Evolutionary conservation across 257 asterid species (phyloP).

Genomic region (Przewalskia tangutica): DNA sequence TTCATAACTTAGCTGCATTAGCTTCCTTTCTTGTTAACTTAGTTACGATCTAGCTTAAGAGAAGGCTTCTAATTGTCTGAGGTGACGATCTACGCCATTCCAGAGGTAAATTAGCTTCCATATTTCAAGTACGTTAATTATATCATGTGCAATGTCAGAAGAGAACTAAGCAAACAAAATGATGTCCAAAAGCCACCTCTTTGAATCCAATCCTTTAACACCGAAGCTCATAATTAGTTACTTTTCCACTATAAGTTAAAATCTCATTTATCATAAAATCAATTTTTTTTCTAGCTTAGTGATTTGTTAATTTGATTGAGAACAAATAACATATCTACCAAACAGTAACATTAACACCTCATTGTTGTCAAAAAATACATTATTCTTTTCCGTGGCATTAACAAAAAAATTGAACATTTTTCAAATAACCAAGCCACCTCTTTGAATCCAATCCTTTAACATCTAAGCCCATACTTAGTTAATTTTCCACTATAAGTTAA

Average conservation of each 20-base stretch:
- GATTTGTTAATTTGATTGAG: neutral
- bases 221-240: neutral
- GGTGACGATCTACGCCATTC: neutral
- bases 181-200: neutral
- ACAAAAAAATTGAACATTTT: neutral
- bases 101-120: neutral
- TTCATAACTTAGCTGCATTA: neutral
- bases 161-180: neutral
- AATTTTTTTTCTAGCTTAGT: neutral
- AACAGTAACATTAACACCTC: neutral
- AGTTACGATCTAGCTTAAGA: neutral
- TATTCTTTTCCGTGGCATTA: neutral
- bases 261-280: neutral
- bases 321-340: neutral
- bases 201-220: neutral
- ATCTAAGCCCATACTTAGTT: neutral
- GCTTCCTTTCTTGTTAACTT: neutral
- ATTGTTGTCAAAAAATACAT: too few species aligned
- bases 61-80: neutral
- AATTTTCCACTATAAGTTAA: neutral
- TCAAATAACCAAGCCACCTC: neutral
- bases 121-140: neutral
- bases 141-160: neutral
- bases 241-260: neutral
- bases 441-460: neutral